Base-by-base conservation (phyloP, 2,329 filamentous ascomycete genomes). In the Trichophyton schoenleinii region DNA sequence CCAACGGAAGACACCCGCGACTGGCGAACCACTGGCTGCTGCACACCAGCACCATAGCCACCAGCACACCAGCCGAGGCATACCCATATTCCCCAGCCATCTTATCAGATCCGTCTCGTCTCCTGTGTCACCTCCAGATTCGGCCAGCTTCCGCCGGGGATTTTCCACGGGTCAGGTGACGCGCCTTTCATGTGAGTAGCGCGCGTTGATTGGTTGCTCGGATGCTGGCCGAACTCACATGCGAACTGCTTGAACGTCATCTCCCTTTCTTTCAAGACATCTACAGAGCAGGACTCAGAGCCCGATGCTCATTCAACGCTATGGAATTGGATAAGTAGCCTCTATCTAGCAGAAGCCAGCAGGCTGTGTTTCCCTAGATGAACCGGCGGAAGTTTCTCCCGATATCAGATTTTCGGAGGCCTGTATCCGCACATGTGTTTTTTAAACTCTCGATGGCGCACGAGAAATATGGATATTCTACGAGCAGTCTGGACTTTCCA, bases 211-310 rank as follows among this genome's bases (percentile, higher is more conserved):
- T 58, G 57, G 57, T 13, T 22, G 7, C 42, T 46, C 57, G 57
- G 57, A 58, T 58, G 36, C 57, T 58, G 36, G 36, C 57, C 57
- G 57, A 58, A 46, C 36, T 46, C 52, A 55, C 52, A 55, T 55
- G 52, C 52, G 52, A 55, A 55, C 52, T 20, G 20, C 15, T 28
- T 36, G 28, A 55, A 55, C 52, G 52, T 55, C 52, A 55, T 55
- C 28, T 28, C 44, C n/a, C 6, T 44, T 44, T 6, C 2, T 5
- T 18, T 20, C 9, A 18, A 48, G 7, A 13, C 18, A 9, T 22
- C 4, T 11, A 9, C 18, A 48, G 4, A 11, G 46, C 46, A 25
- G 9, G 9, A 31, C 15, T 25, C 20, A 13, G 20, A 25, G 46
- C 20, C 9, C 9, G 2, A 25, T 15, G 20, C 20, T 22, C 46